These are phyloP conservation scores for Penicillium sp. DNA, from an alignment of 2,329 filamentous ascomycete species.

Conservation along the genomic window DNA sequence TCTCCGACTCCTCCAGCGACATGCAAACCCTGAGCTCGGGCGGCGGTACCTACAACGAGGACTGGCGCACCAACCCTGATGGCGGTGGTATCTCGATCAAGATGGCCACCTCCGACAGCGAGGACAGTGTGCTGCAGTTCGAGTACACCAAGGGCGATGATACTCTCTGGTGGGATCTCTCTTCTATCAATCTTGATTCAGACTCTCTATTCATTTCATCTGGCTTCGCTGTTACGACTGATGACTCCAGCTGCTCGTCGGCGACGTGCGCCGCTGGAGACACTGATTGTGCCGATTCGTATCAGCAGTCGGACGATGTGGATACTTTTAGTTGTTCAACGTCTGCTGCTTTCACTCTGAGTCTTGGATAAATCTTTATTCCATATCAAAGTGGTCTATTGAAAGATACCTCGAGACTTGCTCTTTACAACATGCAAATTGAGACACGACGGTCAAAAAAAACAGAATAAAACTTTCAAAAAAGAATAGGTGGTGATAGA, in stretches of 20 bases:
- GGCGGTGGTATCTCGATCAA: slow-evolving; percentile 40
- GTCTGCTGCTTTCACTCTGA: slow-evolving; percentile 43
- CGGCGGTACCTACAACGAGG: slow-evolving; percentile 27
- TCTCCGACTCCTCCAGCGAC: slow-evolving; percentile 19
- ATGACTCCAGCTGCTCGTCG: slow-evolving; percentile 25
- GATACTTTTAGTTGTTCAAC: slow-evolving; percentile 31
- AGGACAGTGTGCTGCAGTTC: slow-evolving; percentile 34
- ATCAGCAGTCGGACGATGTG: slow-evolving; percentile 34
- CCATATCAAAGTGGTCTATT: neutral
- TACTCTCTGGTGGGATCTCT: slow-evolving; percentile 37
- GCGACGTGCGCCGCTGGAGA: slow-evolving; percentile 33
- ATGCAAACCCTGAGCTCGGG: slow-evolving; percentile 27
- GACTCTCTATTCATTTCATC: slow-evolving; percentile 23
- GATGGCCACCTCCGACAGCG: slow-evolving; percentile 26
- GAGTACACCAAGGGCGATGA: slow-evolving; percentile 35
- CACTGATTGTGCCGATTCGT: slow-evolving; percentile 29
- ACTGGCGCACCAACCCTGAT: slow-evolving; percentile 34
- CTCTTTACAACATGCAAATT: neutral
- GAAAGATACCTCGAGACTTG: neutral
- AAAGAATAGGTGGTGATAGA: neutral
- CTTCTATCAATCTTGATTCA: slow-evolving; percentile 32
- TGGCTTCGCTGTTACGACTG: slow-evolving; percentile 33
- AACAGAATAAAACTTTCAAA: neutral
- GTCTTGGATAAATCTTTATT: slow-evolving; percentile 23
- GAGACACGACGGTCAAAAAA: neutral